A percentile compares a stretch with the other conserved stretches of the same genome.
phyloP scores from a whole-genome alignment of 176 grass and related monocot genomes.

The Saccharum spontaneum region DNA sequence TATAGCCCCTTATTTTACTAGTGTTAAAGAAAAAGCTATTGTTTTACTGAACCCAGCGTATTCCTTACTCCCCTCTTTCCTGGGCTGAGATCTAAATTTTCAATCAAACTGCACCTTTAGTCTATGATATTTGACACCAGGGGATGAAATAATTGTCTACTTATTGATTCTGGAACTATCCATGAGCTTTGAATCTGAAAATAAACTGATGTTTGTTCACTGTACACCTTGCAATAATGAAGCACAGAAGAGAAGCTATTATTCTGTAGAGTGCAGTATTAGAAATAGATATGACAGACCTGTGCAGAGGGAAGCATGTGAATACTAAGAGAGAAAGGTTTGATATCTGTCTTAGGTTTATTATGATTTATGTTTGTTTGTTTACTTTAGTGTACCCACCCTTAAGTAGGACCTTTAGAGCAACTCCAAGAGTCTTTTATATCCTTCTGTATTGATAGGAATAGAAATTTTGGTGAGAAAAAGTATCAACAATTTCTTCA shows the following conservation, averaged over 20 bases:
- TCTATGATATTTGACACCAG: conserved; percentile 8
- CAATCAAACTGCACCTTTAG: not conserved
- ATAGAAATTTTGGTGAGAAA: not conserved
- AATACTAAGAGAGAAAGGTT: not conserved
- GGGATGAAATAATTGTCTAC: not conserved
- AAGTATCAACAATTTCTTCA: not conserved
- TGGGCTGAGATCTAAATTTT: not conserved
- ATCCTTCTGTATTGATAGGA: not conserved
- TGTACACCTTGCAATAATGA: conserved; percentile 4
- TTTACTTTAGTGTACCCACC: not conserved
- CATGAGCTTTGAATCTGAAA: not conserved
- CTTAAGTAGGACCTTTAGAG: not conserved
- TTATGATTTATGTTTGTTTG: not conserved
- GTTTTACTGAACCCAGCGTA: conserved; percentile 13
- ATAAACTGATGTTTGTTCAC: not conserved
- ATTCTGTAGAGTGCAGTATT: not conserved
- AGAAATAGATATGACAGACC: not conserved
- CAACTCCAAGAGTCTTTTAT: not conserved
- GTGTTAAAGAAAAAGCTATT: not conserved
- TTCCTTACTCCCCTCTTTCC: not conserved
- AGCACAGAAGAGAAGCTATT: not conserved
- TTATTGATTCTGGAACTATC: not conserved
- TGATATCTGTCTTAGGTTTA: not conserved
- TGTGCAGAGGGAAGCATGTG: not conserved
- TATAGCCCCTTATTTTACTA: conserved; percentile 18